A percentile compares a stretch with the other conserved stretches of the same genome.
phyloP scores from a whole-genome alignment of 805 yeast species.

The Starmerella sp. region DNA sequence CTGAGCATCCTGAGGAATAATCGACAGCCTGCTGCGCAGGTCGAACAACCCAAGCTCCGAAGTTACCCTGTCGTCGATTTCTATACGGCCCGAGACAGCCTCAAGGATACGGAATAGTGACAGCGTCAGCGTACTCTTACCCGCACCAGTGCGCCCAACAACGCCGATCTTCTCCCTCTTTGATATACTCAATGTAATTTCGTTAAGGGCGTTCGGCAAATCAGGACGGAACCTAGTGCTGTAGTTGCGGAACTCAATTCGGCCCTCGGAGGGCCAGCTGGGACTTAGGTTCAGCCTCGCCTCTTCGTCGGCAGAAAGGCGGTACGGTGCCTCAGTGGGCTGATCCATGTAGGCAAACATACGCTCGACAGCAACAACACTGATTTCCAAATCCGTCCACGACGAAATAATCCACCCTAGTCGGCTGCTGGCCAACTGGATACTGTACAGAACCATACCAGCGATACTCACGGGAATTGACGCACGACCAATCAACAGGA shows the following conservation, averaged over 20 bases:
- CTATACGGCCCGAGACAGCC: slow-evolving; percentile 40
- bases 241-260: slow-evolving; percentile 55
- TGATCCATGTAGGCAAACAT: slow-evolving; percentile 47
- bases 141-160: slow-evolving; percentile 96
- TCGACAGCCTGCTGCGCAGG: slow-evolving; percentile 48
- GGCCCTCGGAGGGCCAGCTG: slow-evolving; percentile 68
- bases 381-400: slow-evolving; percentile 86
- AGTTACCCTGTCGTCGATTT: slow-evolving; percentile 49
- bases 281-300: neutral
- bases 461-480: slow-evolving; percentile 80
- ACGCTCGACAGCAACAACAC: slow-evolving; percentile 74
- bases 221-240: slow-evolving; percentile 74
- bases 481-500: slow-evolving; percentile 40
- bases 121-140: slow-evolving; percentile 84
- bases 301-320: slow-evolving; percentile 43
- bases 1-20: slow-evolving; percentile 71
- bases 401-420: slow-evolving; percentile 83
- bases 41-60: slow-evolving; percentile 45
- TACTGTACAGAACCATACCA: slow-evolving; percentile 79
- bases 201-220: slow-evolving; percentile 68
- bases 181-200: slow-evolving; percentile 61
- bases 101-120: slow-evolving; percentile 60
- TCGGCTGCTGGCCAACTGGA: slow-evolving; percentile 71
- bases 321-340: slow-evolving; percentile 71
- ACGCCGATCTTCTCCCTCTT: slow-evolving; percentile 75